Evolutionary conservation across 192 early-diverging fungal genomes (phyloP).

Genomic region (Backusella mclennaniae): DNA sequence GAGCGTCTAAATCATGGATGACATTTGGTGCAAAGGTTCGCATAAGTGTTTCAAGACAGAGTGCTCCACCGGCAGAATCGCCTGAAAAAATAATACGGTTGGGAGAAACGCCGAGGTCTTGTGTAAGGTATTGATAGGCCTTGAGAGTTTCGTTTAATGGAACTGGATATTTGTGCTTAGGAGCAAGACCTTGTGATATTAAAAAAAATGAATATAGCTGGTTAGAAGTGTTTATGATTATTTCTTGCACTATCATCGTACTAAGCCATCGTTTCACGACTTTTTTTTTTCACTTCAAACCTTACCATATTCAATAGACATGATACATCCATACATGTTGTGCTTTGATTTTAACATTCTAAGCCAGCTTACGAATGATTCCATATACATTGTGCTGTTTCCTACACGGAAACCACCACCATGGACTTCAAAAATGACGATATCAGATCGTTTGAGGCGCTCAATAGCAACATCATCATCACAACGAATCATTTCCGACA

Average conservation of each 20-base stretch:
- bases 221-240: not conserved
- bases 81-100: slow-evolving; percentile 29
- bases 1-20: not conserved
- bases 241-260: not conserved
- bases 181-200: slow-evolving; percentile 19
- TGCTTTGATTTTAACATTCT: slow-evolving; percentile 24
- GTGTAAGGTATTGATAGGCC: slow-evolving; percentile 26
- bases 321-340: slow-evolving; percentile 28
- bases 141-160: slow-evolving; percentile 15
- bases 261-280: not conserved
- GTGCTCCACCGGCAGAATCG: slow-evolving; percentile 32
- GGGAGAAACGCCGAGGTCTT: slow-evolving; percentile 18
- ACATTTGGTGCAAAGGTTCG: slow-evolving; percentile 18
- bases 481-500: slow-evolving; percentile 19
- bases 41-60: slow-evolving; percentile 28
- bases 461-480: slow-evolving; percentile 11
- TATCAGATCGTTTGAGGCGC: slow-evolving; percentile 18
- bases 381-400: slow-evolving; percentile 32
- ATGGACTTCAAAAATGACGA: slow-evolving; percentile 33
- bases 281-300: not conserved
- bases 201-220: not conserved
- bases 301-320: slow-evolving; percentile 36
- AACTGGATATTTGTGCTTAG: slow-evolving; percentile 26
- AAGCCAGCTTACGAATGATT: slow-evolving; percentile 29
- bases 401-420: slow-evolving; percentile 37